Evolutionary conservation across 2,329 filamentous ascomycete species (phyloP), one percentile per base, ranked within the genome.

Genomic region (Calonectria montana): DNA sequence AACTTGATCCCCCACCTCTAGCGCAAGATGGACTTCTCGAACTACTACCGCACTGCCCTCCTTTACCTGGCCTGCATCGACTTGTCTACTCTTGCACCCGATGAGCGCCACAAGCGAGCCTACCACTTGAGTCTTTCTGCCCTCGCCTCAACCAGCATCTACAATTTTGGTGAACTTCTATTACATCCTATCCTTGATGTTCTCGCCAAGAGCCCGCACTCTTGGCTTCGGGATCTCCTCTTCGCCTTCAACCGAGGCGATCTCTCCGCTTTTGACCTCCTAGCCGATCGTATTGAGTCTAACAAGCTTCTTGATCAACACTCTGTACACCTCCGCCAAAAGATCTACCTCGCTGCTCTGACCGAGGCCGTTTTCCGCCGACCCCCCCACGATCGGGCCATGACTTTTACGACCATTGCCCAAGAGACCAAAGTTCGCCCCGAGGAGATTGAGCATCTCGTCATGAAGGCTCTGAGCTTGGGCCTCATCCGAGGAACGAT

Each of bases 151-250:
- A 94, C 96, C 80, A 94, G 92, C 80, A 99, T 98, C 86, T 98
- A 99, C 91, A 99, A 99, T 88, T 99, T 99, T 79, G 97, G 97
- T 83, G 97, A 99, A 88, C 92, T 99, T n/a, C 91, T 99, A 37
- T 91, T 99, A 77, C 97, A 99, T 83, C 97, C 97, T 4, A 97
- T 99, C 81, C 92, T 99, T 74, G 94, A 98, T 81, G 93, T 94
- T 23, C 91, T 99, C 65, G 81, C 83, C 27, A 88, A 88, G 80
- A 91, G 92, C 78, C 92, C 93, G 27, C 90, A 92, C 82, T 88
- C 92, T 64, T 99, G 97, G 97, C 90, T 99, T 75, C 94, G 95
- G 74, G 94, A 98, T 50, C 92, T 99, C n/a, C 91, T 99, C 55
- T 97, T 98, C 81, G 96, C 97, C 70, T 99, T 98, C 88, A 99